Conservation (phyloP, 805 yeast species). For the Wickerhamiella lipophila region DNA sequence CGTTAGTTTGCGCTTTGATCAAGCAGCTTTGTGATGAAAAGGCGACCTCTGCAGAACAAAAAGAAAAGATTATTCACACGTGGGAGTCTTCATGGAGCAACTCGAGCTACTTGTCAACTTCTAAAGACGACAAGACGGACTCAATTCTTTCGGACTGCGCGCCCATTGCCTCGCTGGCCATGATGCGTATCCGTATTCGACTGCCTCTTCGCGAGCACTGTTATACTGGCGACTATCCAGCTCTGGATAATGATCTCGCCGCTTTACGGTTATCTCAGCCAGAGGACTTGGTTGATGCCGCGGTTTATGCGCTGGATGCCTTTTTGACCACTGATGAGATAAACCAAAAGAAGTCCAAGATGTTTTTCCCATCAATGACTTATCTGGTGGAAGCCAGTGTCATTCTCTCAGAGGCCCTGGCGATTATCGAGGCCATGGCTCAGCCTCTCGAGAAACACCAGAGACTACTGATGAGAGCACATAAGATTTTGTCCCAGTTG, state of each 20-base stretch:
- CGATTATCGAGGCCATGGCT: conserved; percentile 11
- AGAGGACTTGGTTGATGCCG: conserved; percentile 28
- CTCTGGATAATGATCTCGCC: conserved; percentile 27
- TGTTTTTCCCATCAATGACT: conserved; percentile 28
- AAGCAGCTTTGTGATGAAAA: not conserved
- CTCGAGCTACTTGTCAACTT: conserved; percentile 27
- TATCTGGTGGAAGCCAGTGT: conserved; percentile 30
- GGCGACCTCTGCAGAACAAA: not conserved
- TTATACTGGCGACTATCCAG: conserved; percentile 32
- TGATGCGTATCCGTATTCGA: conserved; percentile 29
- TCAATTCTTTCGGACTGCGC: conserved; percentile 34
- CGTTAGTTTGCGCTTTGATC: conserved; percentile 10
- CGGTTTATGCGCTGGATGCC: conserved; percentile 30
- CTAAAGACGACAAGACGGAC: conserved; percentile 30
- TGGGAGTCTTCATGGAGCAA: conserved; percentile 33
- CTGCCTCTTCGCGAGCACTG: conserved; percentile 27
- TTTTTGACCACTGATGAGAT: conserved; percentile 31
- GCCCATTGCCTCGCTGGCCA: conserved; percentile 30
- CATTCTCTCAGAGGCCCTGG: conserved; percentile 27
- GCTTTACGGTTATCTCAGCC: conserved; percentile 17
- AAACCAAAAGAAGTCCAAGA: conserved; percentile 25
- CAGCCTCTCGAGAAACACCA: conserved; percentile 18
- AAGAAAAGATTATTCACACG: conserved; percentile 21
- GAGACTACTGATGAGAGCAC: conserved; percentile 18
- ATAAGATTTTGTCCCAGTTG: conserved; percentile 12